Evolutionary conservation across 331 rosid genomes (phyloP), one percentile per base, ranked within the genome.

Genomic region (Telfairia occidentalis): DNA sequence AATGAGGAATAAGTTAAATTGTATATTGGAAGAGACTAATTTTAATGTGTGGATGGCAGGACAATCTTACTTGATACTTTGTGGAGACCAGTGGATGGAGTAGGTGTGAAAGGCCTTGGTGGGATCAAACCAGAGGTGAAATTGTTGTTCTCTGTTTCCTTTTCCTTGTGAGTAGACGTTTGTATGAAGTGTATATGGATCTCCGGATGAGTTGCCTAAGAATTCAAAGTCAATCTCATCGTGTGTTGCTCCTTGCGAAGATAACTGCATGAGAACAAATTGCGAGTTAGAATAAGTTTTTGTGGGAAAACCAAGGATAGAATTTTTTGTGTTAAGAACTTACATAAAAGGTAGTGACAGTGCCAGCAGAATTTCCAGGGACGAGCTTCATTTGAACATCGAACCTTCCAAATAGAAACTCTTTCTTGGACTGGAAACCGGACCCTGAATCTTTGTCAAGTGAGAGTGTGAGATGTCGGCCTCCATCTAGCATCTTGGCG

Each of bases 141-240:
- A 84, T 29, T 82, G 84, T n/a, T 76, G 81, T 29, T 84, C 88
- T 38, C 77, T 84, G 48, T 81, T 53, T 12, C 85, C 85, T 53
- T 76, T 76, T 18, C 87, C 85, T 4, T 81, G 87, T 32, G 81
- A 49, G 65, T 78, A 81, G 34, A 84, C 81, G 12, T 84, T 84
- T 21, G 87, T 84, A 35, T 84, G 85, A 29, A 84, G 85, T 29
- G 81, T 79, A 75, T 84, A 84, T 19, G 88, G 88, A 28, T 77
- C 73, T 7, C 85, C 88, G 0, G 85, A 59, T 5, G 52, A 43
- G 66, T 84, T 84, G 2, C 88, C 88, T 77, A 84, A 77, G 74
- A 84, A 84, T 61, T 84, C 88, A 0, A 84, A 84, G 5, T 84
- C 88, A n/a, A 84, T 84, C 76, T 84, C 85, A 40, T 84, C 85